Evolutionary conservation across 2,329 filamentous ascomycete genomes (phyloP), one percentile per base, ranked within the genome.

Genomic region (Trichoderma breve): DNA sequence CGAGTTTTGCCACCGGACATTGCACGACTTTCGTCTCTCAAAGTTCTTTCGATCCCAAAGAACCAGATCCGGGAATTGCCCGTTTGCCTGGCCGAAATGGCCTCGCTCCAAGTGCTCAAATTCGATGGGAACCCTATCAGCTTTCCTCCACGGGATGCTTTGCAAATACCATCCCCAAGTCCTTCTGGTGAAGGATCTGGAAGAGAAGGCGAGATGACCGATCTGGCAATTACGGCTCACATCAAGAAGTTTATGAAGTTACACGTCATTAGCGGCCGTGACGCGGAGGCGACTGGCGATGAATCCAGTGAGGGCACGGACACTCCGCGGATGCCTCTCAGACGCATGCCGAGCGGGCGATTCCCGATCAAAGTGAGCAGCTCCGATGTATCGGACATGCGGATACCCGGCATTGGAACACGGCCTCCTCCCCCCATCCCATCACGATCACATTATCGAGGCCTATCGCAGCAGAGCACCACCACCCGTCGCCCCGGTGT

Each of bases 21-120:
- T 73, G 89, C 88, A 73, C 93, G 91, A 78, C 85, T 98, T 77
- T 91, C 91, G 6, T 97, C 93, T 2, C 84, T 98, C 74, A 97
- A 97, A 79, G 95, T 98, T 18, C 86, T 98, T 70, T 95, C 94
- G 2, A 88, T 98, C 43, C 92, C 93, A 76, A 93, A 93, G 79
- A 98, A 98, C 80, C 89, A 92, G 73, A 93, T 98, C 76, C 91
- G 93, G 74, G 91, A 95, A 76, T 84, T 98, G 21, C 95, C 95
- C 1, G 83, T 93, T 7, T 95, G 93, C 75, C 83, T 98, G 26
- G 94, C 93, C 70, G 94, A 97, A 74, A 97, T 98, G 92, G 91
- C 88, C 71, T 96, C 94, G 70, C 84, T 98, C 72, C 93, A 95
- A 79, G 92, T 97, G 75, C 86, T 98, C 71, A 97, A 97, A 81